Evolutionary conservation across 768 basidiomycete species (phyloP).

Genomic region (Termitomyces sp.): DNA sequence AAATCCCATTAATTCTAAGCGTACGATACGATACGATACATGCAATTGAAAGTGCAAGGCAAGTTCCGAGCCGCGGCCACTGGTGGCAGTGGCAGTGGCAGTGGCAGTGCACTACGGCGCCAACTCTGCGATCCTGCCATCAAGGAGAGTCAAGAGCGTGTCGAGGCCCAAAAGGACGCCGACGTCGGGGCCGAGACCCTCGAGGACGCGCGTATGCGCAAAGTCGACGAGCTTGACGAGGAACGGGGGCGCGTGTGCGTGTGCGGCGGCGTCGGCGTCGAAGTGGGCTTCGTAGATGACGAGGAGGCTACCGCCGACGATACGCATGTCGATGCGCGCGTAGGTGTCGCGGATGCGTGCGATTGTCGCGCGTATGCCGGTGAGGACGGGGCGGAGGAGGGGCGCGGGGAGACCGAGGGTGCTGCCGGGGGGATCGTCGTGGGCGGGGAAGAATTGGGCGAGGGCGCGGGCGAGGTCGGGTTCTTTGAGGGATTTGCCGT

Average conservation of each 20-base stretch:
- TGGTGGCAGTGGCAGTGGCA: too few relatives aligned
- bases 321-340: slow-evolving; percentile 56
- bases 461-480: slow-evolving; percentile 71
- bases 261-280: slow-evolving; percentile 25
- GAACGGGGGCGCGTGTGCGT: slow-evolving; percentile 42
- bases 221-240: slow-evolving; percentile 87
- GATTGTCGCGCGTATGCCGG: slow-evolving; percentile 47
- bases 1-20: too few relatives aligned
- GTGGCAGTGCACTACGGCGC: too few relatives aligned
- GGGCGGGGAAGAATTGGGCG: slow-evolving; percentile 68
- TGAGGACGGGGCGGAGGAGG: slow-evolving; percentile 54
- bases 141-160: slow-evolving; percentile 56
- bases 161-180: slow-evolving; percentile 73
- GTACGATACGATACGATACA: too few relatives aligned
- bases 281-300: slow-evolving; percentile 65
- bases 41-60: too few relatives aligned
- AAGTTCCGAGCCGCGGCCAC: too few relatives aligned
- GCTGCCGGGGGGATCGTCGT: slow-evolving; percentile 13
- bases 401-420: slow-evolving; percentile 49
- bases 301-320: slow-evolving; percentile 78
- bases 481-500: slow-evolving; percentile 69
- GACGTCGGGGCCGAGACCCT: slow-evolving; percentile 70
- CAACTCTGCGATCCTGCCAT: slow-evolving; percentile 24
- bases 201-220: slow-evolving; percentile 72
- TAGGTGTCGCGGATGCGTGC: slow-evolving; percentile 45